These are phyloP conservation scores for Fusarium secorum DNA, from an alignment of 2,329 filamentous ascomycete genomes.

Conservation along the genomic window DNA sequence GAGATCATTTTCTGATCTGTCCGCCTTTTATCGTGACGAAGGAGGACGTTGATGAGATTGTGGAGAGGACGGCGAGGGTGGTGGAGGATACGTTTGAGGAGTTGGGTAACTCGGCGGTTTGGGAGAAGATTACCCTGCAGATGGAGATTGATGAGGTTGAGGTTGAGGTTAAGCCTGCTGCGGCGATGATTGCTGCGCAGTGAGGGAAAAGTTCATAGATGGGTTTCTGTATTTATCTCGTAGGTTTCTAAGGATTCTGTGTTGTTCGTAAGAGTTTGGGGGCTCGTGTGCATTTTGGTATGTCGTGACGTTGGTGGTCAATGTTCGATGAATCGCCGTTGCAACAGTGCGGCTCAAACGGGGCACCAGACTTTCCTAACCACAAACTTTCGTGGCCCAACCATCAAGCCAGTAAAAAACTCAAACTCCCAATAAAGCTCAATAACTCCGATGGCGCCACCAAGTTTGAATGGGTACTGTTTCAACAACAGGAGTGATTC, in stretches of 20 bases:
- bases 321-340: rapidly evolving
- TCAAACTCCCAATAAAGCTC: rapidly evolving
- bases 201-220: not conserved
- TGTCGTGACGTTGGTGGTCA: rapidly evolving
- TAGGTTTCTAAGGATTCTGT: rapidly evolving
- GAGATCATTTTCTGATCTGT: conserved; percentile 33
- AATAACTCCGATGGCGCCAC: rapidly evolving
- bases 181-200: not conserved
- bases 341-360: not conserved
- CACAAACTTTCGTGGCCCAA: rapidly evolving
- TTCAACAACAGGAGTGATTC: rapidly evolving
- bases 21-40: conserved; percentile 29
- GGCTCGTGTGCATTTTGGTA: rapidly evolving
- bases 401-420: rapidly evolving
- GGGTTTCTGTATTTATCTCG: not conserved
- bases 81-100: conserved; percentile 31
- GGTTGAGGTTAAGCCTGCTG: not conserved
- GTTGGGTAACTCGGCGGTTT: conserved; percentile 8
- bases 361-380: rapidly evolving
- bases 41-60: conserved; percentile 31
- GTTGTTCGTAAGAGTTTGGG: rapidly evolving
- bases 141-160: conserved; percentile 6
- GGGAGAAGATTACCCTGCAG: conserved; percentile 33
- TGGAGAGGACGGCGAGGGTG: conserved; percentile 24
- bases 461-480: rapidly evolving